Evolutionary conservation across 1,139 yeast genomes (phyloP).

Genomic region (Geotrichum citri-aurantii): DNA sequence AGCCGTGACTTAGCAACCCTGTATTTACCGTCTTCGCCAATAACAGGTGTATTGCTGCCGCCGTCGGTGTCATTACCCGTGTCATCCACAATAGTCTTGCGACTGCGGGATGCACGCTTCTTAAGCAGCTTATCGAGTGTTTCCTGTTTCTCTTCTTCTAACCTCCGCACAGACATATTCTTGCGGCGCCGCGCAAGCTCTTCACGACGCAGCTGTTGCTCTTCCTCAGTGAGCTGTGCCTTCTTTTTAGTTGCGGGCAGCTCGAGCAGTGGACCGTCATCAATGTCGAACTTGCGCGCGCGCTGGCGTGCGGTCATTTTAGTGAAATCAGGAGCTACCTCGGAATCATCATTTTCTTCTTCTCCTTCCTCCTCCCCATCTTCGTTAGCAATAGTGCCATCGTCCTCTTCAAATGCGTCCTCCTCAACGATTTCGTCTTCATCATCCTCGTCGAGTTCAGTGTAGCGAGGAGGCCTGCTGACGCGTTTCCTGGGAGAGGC

Average conservation of each 20-base stretch:
- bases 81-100: conserved; percentile 29
- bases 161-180: conserved; percentile 72
- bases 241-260: conserved; percentile 37
- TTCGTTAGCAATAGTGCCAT: conserved; percentile 22
- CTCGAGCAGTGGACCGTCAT: conserved; percentile 25
- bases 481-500: conserved; percentile 3
- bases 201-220: conserved; percentile 70
- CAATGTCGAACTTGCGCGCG: conserved; percentile 32
- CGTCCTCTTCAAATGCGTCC: conserved; percentile 22
- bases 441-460: conserved; percentile 14
- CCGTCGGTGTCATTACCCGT: conserved; percentile 23
- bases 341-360: conserved; percentile 25
- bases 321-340: conserved; percentile 33
- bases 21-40: conserved; percentile 10
- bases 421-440: conserved; percentile 21
- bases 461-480: conserved; percentile 7
- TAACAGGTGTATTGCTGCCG: not conserved
- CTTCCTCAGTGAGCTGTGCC: conserved; percentile 69
- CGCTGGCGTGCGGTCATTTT: conserved; percentile 41
- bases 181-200: conserved; percentile 87
- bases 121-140: conserved; percentile 80
- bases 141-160: conserved; percentile 90
- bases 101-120: conserved; percentile 57
- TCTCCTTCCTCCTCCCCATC: conserved; percentile 25
- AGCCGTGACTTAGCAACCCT: conserved; percentile 4